Conservation (phyloP, 192 early-diverging fungal species). For the Coemansia sp. region DNA sequence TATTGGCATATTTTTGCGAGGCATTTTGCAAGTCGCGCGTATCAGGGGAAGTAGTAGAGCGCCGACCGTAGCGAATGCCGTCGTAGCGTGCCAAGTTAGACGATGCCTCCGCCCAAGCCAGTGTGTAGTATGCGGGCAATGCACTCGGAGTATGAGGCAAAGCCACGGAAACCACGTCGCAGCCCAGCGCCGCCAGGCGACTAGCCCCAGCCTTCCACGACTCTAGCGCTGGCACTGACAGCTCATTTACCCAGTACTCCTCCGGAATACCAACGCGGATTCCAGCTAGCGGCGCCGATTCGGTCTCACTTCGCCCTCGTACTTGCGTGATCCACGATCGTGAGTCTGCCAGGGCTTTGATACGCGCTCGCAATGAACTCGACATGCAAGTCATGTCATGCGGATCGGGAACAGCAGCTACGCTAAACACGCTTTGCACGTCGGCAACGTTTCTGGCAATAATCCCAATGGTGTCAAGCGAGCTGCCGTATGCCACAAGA, state of each 20-base stretch:
- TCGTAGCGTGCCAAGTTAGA: constrained; percentile 90
- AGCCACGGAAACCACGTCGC: constrained; percentile 68
- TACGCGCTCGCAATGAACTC: constrained; percentile 36
- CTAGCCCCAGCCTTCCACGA: constrained; percentile 66
- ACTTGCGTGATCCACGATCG: constrained; percentile 17
- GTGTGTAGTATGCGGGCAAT: constrained; percentile 83
- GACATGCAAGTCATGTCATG: constrained; percentile 63
- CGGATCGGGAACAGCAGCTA: constrained; percentile 24
- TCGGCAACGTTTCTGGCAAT: constrained; percentile 65
- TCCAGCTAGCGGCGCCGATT: constrained; percentile 37
- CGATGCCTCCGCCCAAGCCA: constrained; percentile 88
- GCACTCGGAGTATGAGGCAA: constrained; percentile 70
- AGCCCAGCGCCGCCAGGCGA: constrained; percentile 62
- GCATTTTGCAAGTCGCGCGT: constrained; percentile 14
- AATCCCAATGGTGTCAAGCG: constrained; percentile 87
- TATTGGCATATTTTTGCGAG: constrained; percentile 58
- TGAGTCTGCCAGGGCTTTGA: constrained; percentile 6
- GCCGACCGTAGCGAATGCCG: constrained; percentile 80
- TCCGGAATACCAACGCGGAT: constrained; percentile 65
- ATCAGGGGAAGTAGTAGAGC: neutral
- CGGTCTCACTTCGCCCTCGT: neutral
- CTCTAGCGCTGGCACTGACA: constrained; percentile 57
- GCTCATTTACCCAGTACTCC: constrained; percentile 79
- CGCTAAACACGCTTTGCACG: constrained; percentile 17
- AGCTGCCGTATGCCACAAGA: constrained; percentile 82